Evolutionary conservation across 1,284 basidiomycete genomes (phyloP).

Genomic region (Hypsizygus ulmarius): DNA sequence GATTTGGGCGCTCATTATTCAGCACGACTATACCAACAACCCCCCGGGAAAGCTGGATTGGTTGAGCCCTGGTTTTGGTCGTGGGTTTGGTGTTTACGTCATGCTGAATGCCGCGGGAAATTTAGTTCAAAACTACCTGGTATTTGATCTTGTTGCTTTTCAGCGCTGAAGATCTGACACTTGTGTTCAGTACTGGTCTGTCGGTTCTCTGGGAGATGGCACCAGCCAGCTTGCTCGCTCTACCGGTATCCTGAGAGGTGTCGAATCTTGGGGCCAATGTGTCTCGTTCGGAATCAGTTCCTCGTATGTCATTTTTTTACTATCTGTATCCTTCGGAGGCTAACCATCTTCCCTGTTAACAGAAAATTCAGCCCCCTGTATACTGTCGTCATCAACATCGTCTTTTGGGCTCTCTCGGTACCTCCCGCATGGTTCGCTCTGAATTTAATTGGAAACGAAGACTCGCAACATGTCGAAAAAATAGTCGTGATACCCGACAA

Average conservation of each 20-base stretch:
- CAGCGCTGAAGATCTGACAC: not conserved
- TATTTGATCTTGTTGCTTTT: slow-evolving; percentile 1
- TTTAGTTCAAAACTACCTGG: slow-evolving; percentile 19
- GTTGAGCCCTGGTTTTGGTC: slow-evolving; percentile 19
- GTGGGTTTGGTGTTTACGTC: slow-evolving; percentile 18
- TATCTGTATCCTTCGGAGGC: not conserved
- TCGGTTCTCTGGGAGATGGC: slow-evolving; percentile 17
- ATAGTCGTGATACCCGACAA: no score
- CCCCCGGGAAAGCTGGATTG: slow-evolving; percentile 23
- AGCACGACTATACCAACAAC: slow-evolving; percentile 15
- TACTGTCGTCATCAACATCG: slow-evolving; percentile 20
- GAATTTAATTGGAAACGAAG: slow-evolving; percentile 11
- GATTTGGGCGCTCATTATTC: slow-evolving; percentile 22
- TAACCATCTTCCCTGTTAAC: not conserved
- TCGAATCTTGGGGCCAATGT: slow-evolving; percentile 20
- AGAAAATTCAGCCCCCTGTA: slow-evolving; percentile 20
- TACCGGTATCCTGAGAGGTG: slow-evolving; percentile 15
- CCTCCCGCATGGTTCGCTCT: slow-evolving; percentile 17
- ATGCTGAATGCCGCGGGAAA: slow-evolving; percentile 15
- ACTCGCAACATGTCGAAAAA: not conserved
- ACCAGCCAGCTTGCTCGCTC: slow-evolving; percentile 19
- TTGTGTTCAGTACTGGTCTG: slow-evolving; percentile 18
- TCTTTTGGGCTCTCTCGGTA: slow-evolving; percentile 19
- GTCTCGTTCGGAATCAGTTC: slow-evolving; percentile 20
- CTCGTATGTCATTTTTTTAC: slow-evolving; percentile 10